Conservation (phyloP, 345 rosid genomes). For the Populus euphratica region DNA sequence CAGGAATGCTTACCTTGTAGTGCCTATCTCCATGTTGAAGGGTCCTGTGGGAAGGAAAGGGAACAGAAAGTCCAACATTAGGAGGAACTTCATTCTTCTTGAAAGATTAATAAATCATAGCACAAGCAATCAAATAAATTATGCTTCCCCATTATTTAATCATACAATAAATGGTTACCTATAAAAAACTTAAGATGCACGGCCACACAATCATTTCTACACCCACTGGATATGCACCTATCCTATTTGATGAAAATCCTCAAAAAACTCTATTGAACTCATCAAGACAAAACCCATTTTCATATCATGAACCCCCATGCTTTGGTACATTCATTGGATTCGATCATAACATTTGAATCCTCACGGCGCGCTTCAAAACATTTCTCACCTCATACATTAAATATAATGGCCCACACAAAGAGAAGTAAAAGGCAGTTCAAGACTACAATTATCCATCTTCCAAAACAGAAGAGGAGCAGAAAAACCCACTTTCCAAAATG, state of each 20-base stretch:
- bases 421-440: background rate
- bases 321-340: background rate
- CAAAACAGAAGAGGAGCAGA: background rate
- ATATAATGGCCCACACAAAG: too few relatives aligned
- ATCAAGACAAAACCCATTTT: background rate
- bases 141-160: too few relatives aligned
- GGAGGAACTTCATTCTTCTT: too few relatives aligned
- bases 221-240: background rate
- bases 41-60: too few relatives aligned
- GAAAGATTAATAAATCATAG: too few relatives aligned
- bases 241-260: background rate
- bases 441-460: background rate
- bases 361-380: background rate
- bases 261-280: background rate
- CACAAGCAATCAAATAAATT: too few relatives aligned
- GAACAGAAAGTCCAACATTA: too few relatives aligned
- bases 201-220: background rate
- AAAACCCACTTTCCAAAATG: background rate
- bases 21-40: conserved; percentile 39
- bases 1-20: conserved; percentile 30
- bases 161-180: too few relatives aligned
- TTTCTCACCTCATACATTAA: too few relatives aligned
- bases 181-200: background rate
- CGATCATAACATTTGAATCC: background rate
- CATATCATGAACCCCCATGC: background rate